These are phyloP conservation scores for Naematelia aurantialba DNA, from an alignment of 768 basidiomycete species.

Conservation along the genomic window DNA sequence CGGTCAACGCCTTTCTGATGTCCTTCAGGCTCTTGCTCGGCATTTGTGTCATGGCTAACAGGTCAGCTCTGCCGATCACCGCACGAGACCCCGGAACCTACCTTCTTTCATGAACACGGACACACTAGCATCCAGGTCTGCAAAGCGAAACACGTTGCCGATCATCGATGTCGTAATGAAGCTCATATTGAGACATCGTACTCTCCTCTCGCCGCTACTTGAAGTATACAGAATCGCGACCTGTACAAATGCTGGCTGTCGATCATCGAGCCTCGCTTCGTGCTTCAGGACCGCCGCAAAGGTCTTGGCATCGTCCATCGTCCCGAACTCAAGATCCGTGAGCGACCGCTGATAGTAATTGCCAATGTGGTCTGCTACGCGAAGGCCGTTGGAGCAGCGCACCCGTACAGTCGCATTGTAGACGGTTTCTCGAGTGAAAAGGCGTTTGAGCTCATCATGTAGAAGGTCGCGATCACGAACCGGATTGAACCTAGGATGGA, in stretches of 20 bases:
- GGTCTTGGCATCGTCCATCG: constrained; percentile 75
- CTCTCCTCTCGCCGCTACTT: constrained; percentile 68
- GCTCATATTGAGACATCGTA: constrained; percentile 80
- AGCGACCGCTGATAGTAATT: constrained; percentile 53
- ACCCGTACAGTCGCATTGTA: constrained; percentile 78
- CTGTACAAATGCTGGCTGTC: constrained; percentile 74
- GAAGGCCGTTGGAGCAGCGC: constrained; percentile 71
- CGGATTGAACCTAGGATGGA: constrained; percentile 81
- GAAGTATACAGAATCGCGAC: constrained; percentile 85
- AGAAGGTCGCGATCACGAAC: constrained; percentile 63
- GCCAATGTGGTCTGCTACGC: constrained; percentile 39
- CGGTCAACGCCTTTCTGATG: constrained; percentile 81
- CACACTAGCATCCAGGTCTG: constrained; percentile 81
- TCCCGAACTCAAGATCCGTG: constrained; percentile 73
- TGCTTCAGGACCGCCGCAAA: constrained; percentile 73
- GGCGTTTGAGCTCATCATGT: constrained; percentile 68
- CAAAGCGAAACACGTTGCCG: constrained; percentile 85
- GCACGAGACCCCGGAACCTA: too few species aligned
- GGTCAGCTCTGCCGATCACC: constrained; percentile 3
- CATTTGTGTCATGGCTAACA: constrained; percentile 68
- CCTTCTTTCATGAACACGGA: constrained; percentile 73
- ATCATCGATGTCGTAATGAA: constrained; percentile 75
- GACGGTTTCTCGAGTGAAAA: constrained; percentile 63
- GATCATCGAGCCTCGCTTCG: constrained; percentile 61
- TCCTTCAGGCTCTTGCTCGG: constrained; percentile 60